Percentiles rank a stretch among this genome's conserved stretches.
phyloP scores from a whole-genome alignment of 805 yeast species.

The Candida multigemmis region DNA sequence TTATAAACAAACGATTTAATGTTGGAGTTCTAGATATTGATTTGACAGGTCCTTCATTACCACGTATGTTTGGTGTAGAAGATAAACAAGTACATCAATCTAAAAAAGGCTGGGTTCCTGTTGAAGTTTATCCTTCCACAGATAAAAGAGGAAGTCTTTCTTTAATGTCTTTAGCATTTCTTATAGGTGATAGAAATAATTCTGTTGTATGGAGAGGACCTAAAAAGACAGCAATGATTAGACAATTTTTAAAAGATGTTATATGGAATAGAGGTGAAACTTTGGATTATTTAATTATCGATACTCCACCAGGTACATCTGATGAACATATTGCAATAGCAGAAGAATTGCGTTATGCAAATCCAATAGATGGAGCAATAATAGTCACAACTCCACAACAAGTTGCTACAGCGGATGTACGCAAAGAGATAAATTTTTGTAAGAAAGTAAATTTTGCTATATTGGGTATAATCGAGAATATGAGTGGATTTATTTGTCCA shows the following conservation, averaged over 20 bases:
- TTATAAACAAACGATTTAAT: constrained; percentile 58
- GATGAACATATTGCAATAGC: constrained; percentile 98
- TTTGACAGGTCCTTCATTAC: constrained; percentile 92
- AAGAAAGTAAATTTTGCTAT: constrained; percentile 71
- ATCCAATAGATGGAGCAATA: constrained; percentile 80
- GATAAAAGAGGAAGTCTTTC: constrained; percentile 34
- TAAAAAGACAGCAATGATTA: constrained; percentile 93
- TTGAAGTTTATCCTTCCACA: constrained; percentile 24
- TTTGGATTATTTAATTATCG: constrained; percentile 74
- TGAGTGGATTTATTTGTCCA: constrained; percentile 96
- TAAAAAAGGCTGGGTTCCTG: constrained; percentile 89
- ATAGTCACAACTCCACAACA: constrained; percentile 95
- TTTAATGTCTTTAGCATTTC: constrained; percentile 83
- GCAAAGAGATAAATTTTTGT: constrained; percentile 90
- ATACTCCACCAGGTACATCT: constrained; percentile 98
- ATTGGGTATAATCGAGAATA: constrained; percentile 86
- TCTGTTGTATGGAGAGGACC: constrained; percentile 99
- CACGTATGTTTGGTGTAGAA: constrained; percentile 94
- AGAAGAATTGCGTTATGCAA: constrained; percentile 66
- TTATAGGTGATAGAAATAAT: constrained; percentile 75
- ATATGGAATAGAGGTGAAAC: constrained; percentile 87
- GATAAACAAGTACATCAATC: constrained; percentile 71
- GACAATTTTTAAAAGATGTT: constrained; percentile 86
- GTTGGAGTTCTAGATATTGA: constrained; percentile 97
- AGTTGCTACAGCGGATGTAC: constrained; percentile 89